Evolutionary conservation across 805 yeast species (phyloP).

Genomic region (Candida silvicultrix): DNA sequence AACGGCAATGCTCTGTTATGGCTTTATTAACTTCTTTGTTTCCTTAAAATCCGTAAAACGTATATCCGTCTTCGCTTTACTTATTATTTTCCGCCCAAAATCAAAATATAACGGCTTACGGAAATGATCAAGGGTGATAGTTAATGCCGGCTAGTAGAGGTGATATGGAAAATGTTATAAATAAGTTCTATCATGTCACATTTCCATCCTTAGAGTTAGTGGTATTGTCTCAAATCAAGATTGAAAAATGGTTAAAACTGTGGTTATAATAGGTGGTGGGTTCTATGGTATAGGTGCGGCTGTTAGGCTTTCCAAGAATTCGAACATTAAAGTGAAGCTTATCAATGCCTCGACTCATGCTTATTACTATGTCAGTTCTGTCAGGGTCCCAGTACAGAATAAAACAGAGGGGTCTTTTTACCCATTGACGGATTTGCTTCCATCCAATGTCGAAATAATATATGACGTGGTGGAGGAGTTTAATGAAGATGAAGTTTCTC

Average conservation of each 20-base stretch:
- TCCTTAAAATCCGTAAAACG: too few relatives aligned
- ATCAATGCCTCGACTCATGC: conserved; percentile 12
- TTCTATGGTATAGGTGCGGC: conserved; percentile 17
- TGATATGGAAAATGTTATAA: too few relatives aligned
- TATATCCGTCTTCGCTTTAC: too few relatives aligned
- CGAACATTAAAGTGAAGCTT: conserved; percentile 8
- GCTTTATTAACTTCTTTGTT: too few relatives aligned
- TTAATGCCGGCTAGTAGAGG: too few relatives aligned
- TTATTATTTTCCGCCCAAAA: too few relatives aligned
- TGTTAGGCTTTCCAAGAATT: conserved; percentile 10
- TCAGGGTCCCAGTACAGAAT: conserved; percentile 15
- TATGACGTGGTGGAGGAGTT: conserved; percentile 16
- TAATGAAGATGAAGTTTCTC: conserved; percentile 10
- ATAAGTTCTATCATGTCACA: too few relatives aligned
- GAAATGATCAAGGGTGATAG: too few relatives aligned
- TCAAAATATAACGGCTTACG: too few relatives aligned
- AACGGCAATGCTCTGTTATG: too few relatives aligned
- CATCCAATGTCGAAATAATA: conserved; percentile 16
- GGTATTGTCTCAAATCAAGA: too few relatives aligned
- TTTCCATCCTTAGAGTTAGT: too few relatives aligned
- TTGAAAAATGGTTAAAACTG: conserved; percentile 5
- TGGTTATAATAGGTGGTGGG: conserved; percentile 21
- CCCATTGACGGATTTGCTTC: conserved; percentile 15
- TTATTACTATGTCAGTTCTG: conserved; percentile 8
- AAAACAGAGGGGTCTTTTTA: conserved; percentile 10